These are phyloP conservation scores for Trametes punicea DNA, from an alignment of 768 basidiomycete genomes.

Conservation along the genomic window DNA sequence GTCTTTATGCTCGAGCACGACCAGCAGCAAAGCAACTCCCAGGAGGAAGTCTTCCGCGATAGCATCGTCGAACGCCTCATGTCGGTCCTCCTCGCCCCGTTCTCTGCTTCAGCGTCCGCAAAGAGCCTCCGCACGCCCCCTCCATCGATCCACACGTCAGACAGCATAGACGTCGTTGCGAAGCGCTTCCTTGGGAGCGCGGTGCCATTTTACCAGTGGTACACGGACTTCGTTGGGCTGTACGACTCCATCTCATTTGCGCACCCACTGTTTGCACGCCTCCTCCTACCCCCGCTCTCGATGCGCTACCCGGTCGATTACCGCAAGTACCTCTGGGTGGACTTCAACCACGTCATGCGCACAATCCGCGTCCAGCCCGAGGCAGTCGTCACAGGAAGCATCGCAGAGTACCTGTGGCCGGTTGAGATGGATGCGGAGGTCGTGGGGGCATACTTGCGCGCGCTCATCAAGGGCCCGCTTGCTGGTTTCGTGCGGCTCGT, in stretches of 20 bases:
- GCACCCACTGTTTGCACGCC: constrained; percentile 66
- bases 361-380: constrained; percentile 52
- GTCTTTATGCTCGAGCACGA: constrained; percentile 96
- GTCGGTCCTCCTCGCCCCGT: constrained; percentile 55
- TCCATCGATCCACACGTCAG: constrained; percentile 17
- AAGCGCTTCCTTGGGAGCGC: constrained; percentile 54
- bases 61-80: constrained; percentile 54
- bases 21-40: constrained; percentile 37
- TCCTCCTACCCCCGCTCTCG: constrained; percentile 74
- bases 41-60: constrained; percentile 82
- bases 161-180: constrained; percentile 53
- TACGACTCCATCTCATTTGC: constrained; percentile 91
- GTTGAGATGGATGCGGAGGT: constrained; percentile 61
- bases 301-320: constrained; percentile 81
- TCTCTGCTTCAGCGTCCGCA: constrained; percentile 34
- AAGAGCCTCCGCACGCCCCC: constrained; percentile 19
- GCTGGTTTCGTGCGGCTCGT: constrained; percentile 63
- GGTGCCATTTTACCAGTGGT: constrained; percentile 91
- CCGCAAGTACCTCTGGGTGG: constrained; percentile 79
- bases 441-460: constrained; percentile 59
- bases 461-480: constrained; percentile 39
- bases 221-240: constrained; percentile 85
- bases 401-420: constrained; percentile 69
- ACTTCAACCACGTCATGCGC: constrained; percentile 64
- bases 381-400: constrained; percentile 49